A percentile compares a stretch with the other conserved stretches of the same genome.
Conservation (phyloP, 352 stramenopile genomes). For the Globisporangium spiculum region DNA sequence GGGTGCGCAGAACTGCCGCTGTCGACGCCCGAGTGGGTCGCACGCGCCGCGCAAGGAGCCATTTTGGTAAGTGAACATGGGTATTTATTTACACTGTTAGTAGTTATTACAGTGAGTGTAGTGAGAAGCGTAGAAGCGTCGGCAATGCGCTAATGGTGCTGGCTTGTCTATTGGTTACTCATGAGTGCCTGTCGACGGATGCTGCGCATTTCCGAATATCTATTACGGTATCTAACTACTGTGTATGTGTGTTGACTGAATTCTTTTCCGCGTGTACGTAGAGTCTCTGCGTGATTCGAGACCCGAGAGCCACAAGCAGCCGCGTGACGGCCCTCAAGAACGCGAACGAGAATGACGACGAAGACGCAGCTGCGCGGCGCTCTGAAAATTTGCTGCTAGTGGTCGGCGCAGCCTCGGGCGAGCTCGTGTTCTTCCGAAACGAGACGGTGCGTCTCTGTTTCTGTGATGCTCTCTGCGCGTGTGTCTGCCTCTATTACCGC, state of each 20-base stretch:
- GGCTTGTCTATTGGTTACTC: neutral
- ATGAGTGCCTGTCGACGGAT: neutral
- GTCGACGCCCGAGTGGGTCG: conserved; percentile 3
- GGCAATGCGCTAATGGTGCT: neutral
- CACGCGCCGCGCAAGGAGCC: neutral
- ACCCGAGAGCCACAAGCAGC: neutral
- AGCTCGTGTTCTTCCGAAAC: conserved; percentile 47
- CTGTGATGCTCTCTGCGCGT: neutral
- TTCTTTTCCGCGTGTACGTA: conserved; percentile 5
- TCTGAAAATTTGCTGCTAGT: conserved; percentile 30
- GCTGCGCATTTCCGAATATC: neutral
- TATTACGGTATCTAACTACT: neutral
- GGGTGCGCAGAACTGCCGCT: neutral
- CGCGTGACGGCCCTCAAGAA: neutral
- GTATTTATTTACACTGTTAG: too few species aligned
- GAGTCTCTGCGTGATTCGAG: conserved; percentile 20
- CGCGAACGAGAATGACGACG: neutral
- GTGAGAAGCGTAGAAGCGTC: neutral
- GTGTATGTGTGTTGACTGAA: neutral
- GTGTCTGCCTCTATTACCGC: neutral
- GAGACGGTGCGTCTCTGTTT: conserved; percentile 22
- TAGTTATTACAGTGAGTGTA: neutral
- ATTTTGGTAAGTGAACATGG: conserved; percentile 13
- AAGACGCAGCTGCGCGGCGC: conserved; percentile 9
- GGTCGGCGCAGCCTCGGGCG: conserved; percentile 34